These are phyloP conservation scores for Tarenaya hassleriana DNA, from an alignment of 345 rosid genomes.

Conservation along the genomic window DNA sequence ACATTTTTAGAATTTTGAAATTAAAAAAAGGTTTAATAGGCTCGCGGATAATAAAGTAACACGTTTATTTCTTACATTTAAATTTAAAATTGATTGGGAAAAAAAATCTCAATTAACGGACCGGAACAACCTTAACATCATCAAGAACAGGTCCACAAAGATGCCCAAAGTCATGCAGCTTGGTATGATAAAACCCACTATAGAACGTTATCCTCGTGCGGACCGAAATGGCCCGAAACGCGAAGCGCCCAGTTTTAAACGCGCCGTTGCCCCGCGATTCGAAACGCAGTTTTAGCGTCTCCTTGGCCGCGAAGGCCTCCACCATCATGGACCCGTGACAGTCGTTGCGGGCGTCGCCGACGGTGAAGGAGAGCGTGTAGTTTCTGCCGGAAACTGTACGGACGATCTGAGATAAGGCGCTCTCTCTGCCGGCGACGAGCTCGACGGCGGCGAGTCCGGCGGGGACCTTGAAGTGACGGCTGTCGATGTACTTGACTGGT, in stretches of 20 bases:
- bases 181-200: constrained; percentile 67
- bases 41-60: too few relatives aligned
- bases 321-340: constrained; percentile 88
- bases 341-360: constrained; percentile 70
- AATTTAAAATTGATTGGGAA: too few relatives aligned
- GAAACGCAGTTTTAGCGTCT: constrained; percentile 35
- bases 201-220: constrained; percentile 37
- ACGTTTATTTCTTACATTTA: too few relatives aligned
- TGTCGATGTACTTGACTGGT: constrained; percentile 71
- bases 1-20: too few relatives aligned
- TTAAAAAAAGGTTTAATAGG: too few relatives aligned
- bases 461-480: constrained; percentile 57
- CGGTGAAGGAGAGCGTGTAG: constrained; percentile 47
- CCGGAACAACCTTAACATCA: constrained; percentile 40
- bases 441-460: constrained; percentile 56
- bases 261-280: constrained; percentile 52
- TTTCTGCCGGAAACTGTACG: constrained; percentile 40
- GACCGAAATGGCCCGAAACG: constrained; percentile 35
- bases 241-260: constrained; percentile 37
- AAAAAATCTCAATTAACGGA: constrained; percentile 3
- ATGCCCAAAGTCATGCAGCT: constrained; percentile 61
- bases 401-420: constrained; percentile 71
- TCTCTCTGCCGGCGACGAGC: constrained; percentile 74
- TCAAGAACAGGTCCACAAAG: constrained; percentile 89
- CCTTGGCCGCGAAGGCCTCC: constrained; percentile 54